A percentile compares a stretch with the other conserved stretches of the same genome.
Evolutionary conservation across 2,329 filamentous ascomycete species (phyloP).

Genomic region (Cladobotryum mycophilum): DNA sequence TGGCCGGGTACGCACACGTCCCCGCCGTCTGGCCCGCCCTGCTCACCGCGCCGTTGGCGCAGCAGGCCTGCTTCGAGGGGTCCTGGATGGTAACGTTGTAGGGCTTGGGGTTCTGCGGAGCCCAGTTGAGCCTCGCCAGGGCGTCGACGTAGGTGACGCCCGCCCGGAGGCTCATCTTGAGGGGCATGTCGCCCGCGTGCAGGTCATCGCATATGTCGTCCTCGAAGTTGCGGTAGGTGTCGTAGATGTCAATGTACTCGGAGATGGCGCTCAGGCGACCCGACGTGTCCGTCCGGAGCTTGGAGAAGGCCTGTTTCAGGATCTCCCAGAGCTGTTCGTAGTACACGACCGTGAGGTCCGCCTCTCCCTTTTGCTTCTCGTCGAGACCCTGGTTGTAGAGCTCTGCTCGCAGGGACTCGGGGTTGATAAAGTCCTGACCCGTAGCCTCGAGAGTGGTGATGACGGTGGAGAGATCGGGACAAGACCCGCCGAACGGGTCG

Average conservation of each 20-base stretch:
- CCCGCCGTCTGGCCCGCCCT: slow-evolving; percentile 12
- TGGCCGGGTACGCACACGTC: slow-evolving; percentile 25
- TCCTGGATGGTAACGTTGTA: slow-evolving; percentile 32
- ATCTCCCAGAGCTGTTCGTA: slow-evolving; percentile 26
- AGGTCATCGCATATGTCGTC: slow-evolving; percentile 30
- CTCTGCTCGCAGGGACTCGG: slow-evolving; percentile 19
- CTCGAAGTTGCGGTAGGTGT: slow-evolving; percentile 22
- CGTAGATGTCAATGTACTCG: slow-evolving; percentile 27
- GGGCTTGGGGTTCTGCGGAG: slow-evolving; percentile 18
- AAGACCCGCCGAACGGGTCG: slow-evolving; percentile 31
- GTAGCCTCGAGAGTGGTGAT: slow-evolving; percentile 26
- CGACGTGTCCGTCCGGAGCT: slow-evolving; percentile 11
- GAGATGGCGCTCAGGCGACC: slow-evolving; percentile 22
- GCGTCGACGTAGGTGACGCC: slow-evolving; percentile 23
- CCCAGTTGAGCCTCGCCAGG: slow-evolving; percentile 25
- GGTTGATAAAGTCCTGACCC: slow-evolving; percentile 24
- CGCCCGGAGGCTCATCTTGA: slow-evolving; percentile 28
- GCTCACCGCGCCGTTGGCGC: slow-evolving; percentile 22
- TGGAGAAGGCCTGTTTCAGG: slow-evolving; percentile 27
- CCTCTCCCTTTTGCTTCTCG: slow-evolving; percentile 15
- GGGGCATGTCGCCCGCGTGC: slow-evolving; percentile 24
- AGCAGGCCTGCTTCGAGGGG: slow-evolving; percentile 27
- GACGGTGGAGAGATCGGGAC: slow-evolving; percentile 29
- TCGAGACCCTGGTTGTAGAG: slow-evolving; percentile 21
- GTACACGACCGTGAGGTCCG: slow-evolving; percentile 21